Evolutionary conservation across 805 yeast genomes (phyloP), one percentile per base, ranked within the genome.

Genomic region (Cyberlindnera xylosilytica): DNA sequence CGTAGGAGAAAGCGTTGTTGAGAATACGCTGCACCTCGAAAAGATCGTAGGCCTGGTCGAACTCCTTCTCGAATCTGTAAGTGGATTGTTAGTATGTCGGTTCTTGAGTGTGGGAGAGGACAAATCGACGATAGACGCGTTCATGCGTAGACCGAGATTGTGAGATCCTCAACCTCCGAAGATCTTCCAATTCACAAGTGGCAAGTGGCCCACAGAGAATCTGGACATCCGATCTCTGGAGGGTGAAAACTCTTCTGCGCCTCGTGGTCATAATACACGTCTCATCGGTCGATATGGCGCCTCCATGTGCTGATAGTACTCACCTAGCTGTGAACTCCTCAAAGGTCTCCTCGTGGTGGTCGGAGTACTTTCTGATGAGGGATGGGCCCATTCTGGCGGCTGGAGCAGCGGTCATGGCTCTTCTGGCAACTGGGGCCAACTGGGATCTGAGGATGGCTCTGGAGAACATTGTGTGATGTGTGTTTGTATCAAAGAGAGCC

Each of bases 1-100:
- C 99, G 76, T 93, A 93, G 13, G 98, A 87, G 76, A 93, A 93
- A 70, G 95, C 89, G 75, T 93, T 93, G 82, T 95, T 93, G 65
- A 93, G 79, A 49, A 93, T 90, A 76, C 99, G 87, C 69, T 82
- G 89, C 46, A 85, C 91, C 72, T 85, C 95, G 56, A 85, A 85
- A 45, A 85, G 71, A 65, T 85, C 95, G 67, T 86, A 85, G 36
- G 95, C 95, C 65, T 85, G 88, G 57, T 93, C 97, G 61, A 93
- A 93, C 66, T 93, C 97, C 72, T 88, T 86, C 74, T 88, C 97
- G 73, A 79, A 87, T 79, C 90, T 81, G 50, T 24, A 3, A 20
- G 16, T 6, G 16, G 7, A 8, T 3, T 31, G 46, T 43, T 43
- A 43, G 46, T 43, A 43, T 22, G 24, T 22, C 10, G 24, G 10